Base-by-base conservation (phyloP, 495 filamentous ascomycete species). In the Neurospora tetrasperma region DNA sequence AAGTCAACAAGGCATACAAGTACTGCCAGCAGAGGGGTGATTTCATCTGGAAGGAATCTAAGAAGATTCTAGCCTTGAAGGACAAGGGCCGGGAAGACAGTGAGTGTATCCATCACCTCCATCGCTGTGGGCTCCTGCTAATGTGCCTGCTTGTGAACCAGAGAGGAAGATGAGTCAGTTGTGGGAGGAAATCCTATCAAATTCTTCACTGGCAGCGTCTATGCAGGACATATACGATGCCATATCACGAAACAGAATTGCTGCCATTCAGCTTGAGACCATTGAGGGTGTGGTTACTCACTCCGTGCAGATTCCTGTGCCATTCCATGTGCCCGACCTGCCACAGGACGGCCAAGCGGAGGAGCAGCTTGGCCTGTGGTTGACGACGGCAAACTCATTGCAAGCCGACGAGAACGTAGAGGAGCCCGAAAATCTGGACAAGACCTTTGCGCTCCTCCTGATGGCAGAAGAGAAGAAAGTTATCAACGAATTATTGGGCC, bases 41-140 rank as follows among this genome's bases (percentile, higher is more conserved):
- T 73, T 98, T 97, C 80, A 93, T 99, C 2, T 94, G 91, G 90
- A 90, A 87, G 74, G 92, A 99, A 78, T 90, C 91, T 2, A 90
- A 93, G 78, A 86, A 88, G 70, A 96, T 99, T 40, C 82, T 93
- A 27, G 81, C 86, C 12, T 83, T 94, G 71, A 94, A 95, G 77
- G 90, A 94, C 72, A 92, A 92, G 76, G 93, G 90, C 1, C 87
- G 88, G 70, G 91, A 96, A 80, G 88, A 90, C 75, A 86, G 93
- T 94, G 82, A 76, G 88, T 74, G 8, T 5, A 0, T 42, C 38
- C 12, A 11, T 46, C n/a, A 43, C 9, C 39, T 43, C 69, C 11
- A n/a, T 18, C 54, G 40, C 40, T 10, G 9, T 38, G 42, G 38
- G 77, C 74, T 69, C 35, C 35, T 71, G 69, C 71, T 41, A 38